phyloP scores from a whole-genome alignment of 345 rosid species.

The Reutealis trisperma region DNA sequence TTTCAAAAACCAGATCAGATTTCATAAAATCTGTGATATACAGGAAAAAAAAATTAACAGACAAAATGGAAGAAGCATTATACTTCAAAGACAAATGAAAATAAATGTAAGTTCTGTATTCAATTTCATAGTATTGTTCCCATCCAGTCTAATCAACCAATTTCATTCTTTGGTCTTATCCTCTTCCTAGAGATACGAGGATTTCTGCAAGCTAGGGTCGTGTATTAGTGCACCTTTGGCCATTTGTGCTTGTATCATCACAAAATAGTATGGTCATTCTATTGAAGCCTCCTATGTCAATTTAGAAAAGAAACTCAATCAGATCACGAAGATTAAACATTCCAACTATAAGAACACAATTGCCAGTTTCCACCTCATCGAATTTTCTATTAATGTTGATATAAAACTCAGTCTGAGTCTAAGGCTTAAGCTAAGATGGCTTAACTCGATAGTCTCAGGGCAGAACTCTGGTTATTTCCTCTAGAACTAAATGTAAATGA shows the following conservation, averaged over 20 bases:
- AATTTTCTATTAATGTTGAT: neutral
- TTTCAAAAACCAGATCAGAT: constrained; percentile 23
- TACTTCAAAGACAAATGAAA: neutral
- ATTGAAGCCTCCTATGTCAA: neutral
- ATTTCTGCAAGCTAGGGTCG: neutral
- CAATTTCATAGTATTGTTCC: neutral
- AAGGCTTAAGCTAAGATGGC: neutral
- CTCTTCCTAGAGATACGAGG: neutral
- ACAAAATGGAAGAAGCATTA: neutral
- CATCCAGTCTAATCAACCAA: neutral
- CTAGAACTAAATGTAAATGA: neutral
- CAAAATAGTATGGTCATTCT: neutral
- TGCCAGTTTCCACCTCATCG: neutral
- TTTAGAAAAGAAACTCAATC: neutral
- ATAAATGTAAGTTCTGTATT: neutral
- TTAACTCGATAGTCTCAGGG: neutral
- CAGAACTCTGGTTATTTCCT: neutral
- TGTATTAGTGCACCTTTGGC: neutral
- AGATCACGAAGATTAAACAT: neutral
- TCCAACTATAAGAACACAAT: neutral
- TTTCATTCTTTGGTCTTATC: neutral
- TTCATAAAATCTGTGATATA: neutral
- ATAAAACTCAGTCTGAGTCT: neutral
- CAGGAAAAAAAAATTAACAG: neutral
- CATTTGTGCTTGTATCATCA: neutral